A percentile compares a stretch with the other conserved stretches of the same genome.
These are phyloP conservation scores for Fomes fomentarius DNA, from an alignment of 1,284 basidiomycete species.

Conservation along the genomic window DNA sequence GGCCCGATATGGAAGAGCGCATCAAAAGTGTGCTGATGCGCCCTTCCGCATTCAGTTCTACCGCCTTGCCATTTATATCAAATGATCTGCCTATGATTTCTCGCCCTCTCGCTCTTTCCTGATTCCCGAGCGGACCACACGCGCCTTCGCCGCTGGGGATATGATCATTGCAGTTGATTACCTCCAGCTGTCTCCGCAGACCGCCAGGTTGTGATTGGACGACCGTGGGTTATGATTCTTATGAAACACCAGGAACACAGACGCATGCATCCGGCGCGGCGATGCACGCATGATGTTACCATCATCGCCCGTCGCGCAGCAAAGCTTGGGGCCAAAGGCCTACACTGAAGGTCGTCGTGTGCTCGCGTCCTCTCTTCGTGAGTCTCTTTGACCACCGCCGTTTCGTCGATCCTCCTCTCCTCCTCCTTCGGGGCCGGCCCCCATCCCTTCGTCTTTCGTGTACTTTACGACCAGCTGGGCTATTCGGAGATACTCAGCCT, in stretches of 20 bases:
- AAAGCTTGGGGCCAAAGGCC: background rate
- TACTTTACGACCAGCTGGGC: conserved; percentile 13
- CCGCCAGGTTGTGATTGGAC: conserved; percentile 6
- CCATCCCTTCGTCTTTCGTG: conserved; percentile 26
- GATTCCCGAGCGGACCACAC: background rate
- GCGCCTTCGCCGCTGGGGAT: no score
- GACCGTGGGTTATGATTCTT: background rate
- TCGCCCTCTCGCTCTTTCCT: no score
- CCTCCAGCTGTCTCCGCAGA: no score
- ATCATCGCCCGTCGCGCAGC: conserved; percentile 9
- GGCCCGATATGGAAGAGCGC: background rate
- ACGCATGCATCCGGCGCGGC: background rate
- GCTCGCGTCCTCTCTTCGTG: conserved; percentile 4
- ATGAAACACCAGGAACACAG: conserved; percentile 6
- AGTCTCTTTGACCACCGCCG: conserved; percentile 10
- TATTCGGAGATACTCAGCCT: conserved; percentile 28
- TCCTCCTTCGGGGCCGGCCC: conserved; percentile 32
- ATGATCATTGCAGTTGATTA: no score
- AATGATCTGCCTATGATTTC: no score
- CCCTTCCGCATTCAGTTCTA: background rate
- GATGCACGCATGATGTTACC: conserved; percentile 8
- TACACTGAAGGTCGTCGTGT: background rate
- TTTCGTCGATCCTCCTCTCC: conserved; percentile 16
- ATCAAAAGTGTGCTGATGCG: background rate
- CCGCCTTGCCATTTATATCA: background rate